Evolutionary conservation across 176 grass and related monocot genomes (phyloP).

Genomic region (Coix lacrymajobi): DNA sequence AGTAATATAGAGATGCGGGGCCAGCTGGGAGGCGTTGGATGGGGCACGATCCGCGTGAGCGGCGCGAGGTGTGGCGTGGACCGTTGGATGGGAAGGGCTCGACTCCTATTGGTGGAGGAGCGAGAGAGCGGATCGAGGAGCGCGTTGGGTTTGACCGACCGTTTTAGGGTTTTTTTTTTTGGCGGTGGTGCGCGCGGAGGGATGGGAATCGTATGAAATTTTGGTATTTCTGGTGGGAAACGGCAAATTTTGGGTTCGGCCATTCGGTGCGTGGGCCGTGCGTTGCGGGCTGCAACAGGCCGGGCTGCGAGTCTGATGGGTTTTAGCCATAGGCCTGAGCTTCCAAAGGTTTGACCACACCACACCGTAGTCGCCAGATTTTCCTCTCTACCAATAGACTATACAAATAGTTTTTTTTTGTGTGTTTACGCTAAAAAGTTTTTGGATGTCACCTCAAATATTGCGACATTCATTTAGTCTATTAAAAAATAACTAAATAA

Average conservation of each 20-base stretch:
- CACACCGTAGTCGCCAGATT: no score
- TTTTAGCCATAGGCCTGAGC: no score
- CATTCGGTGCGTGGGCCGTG: background rate
- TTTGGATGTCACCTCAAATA: no score
- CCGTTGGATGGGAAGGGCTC: background rate
- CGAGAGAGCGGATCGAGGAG: background rate
- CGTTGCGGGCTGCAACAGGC: background rate
- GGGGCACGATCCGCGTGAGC: background rate
- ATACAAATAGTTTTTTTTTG: no score
- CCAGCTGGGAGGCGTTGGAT: background rate
- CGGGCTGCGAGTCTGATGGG: no score
- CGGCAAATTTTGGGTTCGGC: background rate
- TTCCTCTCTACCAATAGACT: no score
- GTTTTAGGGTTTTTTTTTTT: background rate
- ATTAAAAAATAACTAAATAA: no score
- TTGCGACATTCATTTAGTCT: no score
- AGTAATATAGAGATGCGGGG: background rate
- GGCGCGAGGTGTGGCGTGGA: no score
- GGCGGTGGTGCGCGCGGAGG: background rate
- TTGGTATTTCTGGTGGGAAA: background rate
- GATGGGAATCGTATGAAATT: background rate
- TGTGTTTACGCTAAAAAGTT: no score
- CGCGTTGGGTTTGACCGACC: background rate
- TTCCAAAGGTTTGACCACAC: no score
- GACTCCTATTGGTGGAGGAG: background rate